phyloP scores from a whole-genome alignment of 2,329 filamentous ascomycete species.

The Nannizziopsis arthrosporioides region DNA sequence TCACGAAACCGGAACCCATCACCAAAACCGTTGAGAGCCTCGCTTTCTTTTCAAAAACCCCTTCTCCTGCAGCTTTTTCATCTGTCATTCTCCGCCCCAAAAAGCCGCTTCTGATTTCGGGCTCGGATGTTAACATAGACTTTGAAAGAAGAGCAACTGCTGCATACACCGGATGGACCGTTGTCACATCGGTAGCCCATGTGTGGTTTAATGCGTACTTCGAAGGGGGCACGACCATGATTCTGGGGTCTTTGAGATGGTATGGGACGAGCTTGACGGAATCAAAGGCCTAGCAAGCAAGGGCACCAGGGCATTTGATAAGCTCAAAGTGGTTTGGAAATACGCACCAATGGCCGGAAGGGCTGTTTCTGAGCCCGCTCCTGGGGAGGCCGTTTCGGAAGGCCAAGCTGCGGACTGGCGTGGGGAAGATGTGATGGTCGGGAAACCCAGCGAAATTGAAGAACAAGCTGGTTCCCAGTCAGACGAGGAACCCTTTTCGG shows the following conservation, averaged over 20 bases:
- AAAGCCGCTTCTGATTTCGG: slow-evolving; percentile 57
- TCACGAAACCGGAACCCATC: slow-evolving; percentile 16
- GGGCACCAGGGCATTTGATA: slow-evolving; percentile 70
- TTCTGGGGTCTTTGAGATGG: slow-evolving; percentile 58
- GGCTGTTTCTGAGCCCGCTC: slow-evolving; percentile 53
- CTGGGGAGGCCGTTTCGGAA: slow-evolving; percentile 59
- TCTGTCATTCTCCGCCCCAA: slow-evolving; percentile 67
- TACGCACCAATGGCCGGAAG: slow-evolving; percentile 26
- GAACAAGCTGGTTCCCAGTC: slow-evolving; percentile 4
- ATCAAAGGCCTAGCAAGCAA: slow-evolving; percentile 82
- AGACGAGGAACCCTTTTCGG: slow-evolving; percentile 1
- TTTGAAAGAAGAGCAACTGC: slow-evolving; percentile 77
- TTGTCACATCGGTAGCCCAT: slow-evolving; percentile 87
- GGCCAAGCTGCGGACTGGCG: slow-evolving; percentile 63
- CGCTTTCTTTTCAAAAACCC: slow-evolving; percentile 27
- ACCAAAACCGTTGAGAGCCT: slow-evolving; percentile 24
- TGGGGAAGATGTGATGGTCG: slow-evolving; percentile 39
- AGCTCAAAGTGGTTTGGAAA: slow-evolving; percentile 75
- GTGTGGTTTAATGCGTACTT: slow-evolving; percentile 97
- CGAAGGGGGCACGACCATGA: slow-evolving; percentile 65
- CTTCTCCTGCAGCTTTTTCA: slow-evolving; percentile 47
- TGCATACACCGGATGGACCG: slow-evolving; percentile 61
- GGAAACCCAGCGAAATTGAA: slow-evolving; percentile 4
- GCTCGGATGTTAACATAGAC: slow-evolving; percentile 80
- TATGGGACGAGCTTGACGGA: slow-evolving; percentile 78